Conservation (phyloP, 352 stramenopile species). For the Phytophthora cactorum region DNA sequence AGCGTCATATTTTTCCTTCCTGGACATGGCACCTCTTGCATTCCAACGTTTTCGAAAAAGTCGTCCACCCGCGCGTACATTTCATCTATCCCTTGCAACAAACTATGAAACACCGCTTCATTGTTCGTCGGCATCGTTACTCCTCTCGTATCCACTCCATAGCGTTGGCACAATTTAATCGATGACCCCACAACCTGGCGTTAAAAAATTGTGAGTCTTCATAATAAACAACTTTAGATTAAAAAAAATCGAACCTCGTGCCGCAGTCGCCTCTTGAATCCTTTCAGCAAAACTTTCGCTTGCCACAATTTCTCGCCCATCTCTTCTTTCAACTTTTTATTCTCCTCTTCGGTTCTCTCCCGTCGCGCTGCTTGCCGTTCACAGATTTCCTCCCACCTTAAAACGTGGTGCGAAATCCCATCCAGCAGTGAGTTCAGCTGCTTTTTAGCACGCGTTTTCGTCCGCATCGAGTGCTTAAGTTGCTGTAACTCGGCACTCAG, state of each 20-base stretch:
- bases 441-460: slow-evolving; percentile 3
- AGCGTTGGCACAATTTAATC: slow-evolving; percentile 21
- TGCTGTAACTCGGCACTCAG: slow-evolving; percentile 14
- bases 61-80: slow-evolving; percentile 20
- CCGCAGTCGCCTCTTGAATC: slow-evolving; percentile 27
- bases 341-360: slow-evolving; percentile 17
- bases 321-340: slow-evolving; percentile 20
- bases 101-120: slow-evolving; percentile 20
- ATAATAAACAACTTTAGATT: background rate
- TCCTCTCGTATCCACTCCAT: slow-evolving; percentile 17
- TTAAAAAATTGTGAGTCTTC: slow-evolving; percentile 6
- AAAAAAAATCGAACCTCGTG: slow-evolving; percentile 22
- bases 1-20: slow-evolving; percentile 25
- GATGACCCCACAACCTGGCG: slow-evolving; percentile 21
- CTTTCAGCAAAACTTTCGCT: slow-evolving; percentile 21
- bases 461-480: slow-evolving; percentile 12
- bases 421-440: background rate
- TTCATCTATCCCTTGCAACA: slow-evolving; percentile 25
- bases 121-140: slow-evolving; percentile 26
- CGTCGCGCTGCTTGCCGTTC: slow-evolving; percentile 8
- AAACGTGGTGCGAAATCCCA: slow-evolving; percentile 2
- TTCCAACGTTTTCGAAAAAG: slow-evolving; percentile 26
- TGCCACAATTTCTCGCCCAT: slow-evolving; percentile 12
- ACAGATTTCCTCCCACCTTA: slow-evolving; percentile 24
- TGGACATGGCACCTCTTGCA: slow-evolving; percentile 25